phyloP scores from a whole-genome alignment of 345 rosid genomes.

The Euphorbia pulcherrima region DNA sequence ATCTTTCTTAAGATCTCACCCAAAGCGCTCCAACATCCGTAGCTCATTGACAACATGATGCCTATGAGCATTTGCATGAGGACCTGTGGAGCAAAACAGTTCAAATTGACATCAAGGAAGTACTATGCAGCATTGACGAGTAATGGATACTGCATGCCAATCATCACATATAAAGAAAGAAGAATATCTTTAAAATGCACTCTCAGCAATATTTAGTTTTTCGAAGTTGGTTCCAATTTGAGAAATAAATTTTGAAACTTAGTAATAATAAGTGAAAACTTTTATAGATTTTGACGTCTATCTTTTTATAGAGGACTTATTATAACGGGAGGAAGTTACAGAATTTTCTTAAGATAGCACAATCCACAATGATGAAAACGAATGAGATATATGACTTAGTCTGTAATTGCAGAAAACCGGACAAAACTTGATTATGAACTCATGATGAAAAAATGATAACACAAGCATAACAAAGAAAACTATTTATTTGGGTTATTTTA shows the following conservation, averaged over 20 bases:
- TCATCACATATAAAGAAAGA: not conserved
- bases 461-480: not conserved
- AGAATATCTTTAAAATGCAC: not conserved
- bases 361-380: not conserved
- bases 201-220: not conserved
- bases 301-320: not conserved
- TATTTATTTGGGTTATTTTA: not conserved
- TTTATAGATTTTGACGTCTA: not conserved
- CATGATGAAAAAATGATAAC: not conserved
- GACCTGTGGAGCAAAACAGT: constrained; percentile 47
- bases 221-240: too few species aligned
- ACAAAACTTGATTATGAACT: not conserved
- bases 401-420: not conserved
- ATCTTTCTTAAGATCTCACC: constrained; percentile 44
- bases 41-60: constrained; percentile 66
- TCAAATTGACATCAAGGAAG: constrained; percentile 13
- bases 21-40: constrained; percentile 85
- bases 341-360: not conserved
- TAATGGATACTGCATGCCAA: too few species aligned
- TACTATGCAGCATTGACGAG: not conserved
- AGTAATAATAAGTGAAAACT: not conserved
- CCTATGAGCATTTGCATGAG: constrained; percentile 74
- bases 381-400: not conserved
- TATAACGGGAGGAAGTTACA: not conserved
- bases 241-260: not conserved